Percentiles rank a stretch among this genome's conserved stretches.
These are phyloP conservation scores for Pseudogymnoascus sp. DNA, from an alignment of 2,329 filamentous ascomycete genomes.

Conservation along the genomic window DNA sequence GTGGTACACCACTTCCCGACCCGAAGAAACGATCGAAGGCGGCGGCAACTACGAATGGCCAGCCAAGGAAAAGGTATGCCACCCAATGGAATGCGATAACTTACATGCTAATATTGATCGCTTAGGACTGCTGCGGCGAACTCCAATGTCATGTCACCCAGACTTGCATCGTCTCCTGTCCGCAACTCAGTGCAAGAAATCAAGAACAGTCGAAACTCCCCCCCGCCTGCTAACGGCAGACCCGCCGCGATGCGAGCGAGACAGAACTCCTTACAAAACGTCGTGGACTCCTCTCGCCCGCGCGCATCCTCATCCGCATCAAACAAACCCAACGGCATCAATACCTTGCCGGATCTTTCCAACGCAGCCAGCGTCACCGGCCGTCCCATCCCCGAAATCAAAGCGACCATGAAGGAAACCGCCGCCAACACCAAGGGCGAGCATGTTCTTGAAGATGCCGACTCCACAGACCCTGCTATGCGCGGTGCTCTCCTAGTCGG, in stretches of 20 bases:
- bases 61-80: slow-evolving; percentile 65
- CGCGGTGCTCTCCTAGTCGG: slow-evolving; percentile 24
- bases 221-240: slow-evolving; percentile 52
- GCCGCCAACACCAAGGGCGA: slow-evolving; percentile 27
- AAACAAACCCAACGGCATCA: slow-evolving; percentile 50
- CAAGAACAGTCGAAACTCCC: slow-evolving; percentile 42
- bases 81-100: background rate
- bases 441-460: slow-evolving; percentile 25
- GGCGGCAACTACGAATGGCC: slow-evolving; percentile 54
- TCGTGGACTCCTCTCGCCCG: slow-evolving; percentile 43
- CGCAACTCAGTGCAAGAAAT: slow-evolving; percentile 59
- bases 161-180: slow-evolving; percentile 67
- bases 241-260: slow-evolving; percentile 63
- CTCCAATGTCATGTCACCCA: slow-evolving; percentile 53
- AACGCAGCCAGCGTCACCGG: slow-evolving; percentile 25
- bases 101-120: slow-evolving; percentile 16
- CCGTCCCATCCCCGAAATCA: slow-evolving; percentile 38
- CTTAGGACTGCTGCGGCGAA: slow-evolving; percentile 38
- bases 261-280: slow-evolving; percentile 63
- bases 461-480: slow-evolving; percentile 28
- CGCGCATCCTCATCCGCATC: slow-evolving; percentile 53
- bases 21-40: slow-evolving; percentile 66
- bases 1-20: slow-evolving; percentile 60
- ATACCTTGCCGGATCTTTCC: slow-evolving; percentile 25
- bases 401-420: slow-evolving; percentile 43